phyloP scores from a whole-genome alignment of 176 grass and related monocot genomes.

The Elymus sibiricus region DNA sequence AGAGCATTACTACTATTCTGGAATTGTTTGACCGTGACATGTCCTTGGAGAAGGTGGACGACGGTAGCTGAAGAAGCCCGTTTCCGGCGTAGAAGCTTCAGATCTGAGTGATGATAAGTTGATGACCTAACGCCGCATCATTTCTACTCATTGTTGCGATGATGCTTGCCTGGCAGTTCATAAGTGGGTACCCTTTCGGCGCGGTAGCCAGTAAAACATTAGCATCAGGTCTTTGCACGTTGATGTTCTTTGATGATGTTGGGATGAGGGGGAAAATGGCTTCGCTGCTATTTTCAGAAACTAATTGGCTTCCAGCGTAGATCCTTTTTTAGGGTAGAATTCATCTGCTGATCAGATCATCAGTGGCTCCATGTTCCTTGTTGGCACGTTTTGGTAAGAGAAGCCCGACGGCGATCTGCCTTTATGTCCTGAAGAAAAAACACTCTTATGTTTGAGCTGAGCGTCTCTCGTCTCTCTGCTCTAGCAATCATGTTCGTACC shows the following conservation, averaged over 20 bases:
- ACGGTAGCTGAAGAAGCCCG: not conserved
- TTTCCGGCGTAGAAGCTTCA: not conserved
- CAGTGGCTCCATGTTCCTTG: not conserved
- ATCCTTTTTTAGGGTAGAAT: not conserved
- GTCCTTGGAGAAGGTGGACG: not conserved
- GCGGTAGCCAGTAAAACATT: not conserved
- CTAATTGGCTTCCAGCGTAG: not conserved
- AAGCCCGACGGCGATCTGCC: too few relatives aligned
- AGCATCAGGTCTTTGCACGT: not conserved
- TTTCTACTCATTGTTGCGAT: not conserved
- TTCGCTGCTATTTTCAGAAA: not conserved
- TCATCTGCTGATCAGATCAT: not conserved
- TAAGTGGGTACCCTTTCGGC: not conserved
- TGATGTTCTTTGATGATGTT: not conserved
- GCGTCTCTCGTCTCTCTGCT: too few relatives aligned
- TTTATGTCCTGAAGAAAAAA: too few relatives aligned
- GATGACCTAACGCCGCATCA: not conserved
- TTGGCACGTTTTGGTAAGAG: too few relatives aligned
- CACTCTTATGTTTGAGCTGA: too few relatives aligned
- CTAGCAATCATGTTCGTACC: too few relatives aligned
- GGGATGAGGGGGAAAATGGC: too few relatives aligned
- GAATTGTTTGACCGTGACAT: not conserved
- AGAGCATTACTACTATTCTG: not conserved
- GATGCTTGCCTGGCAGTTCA: slow-evolving; percentile 10
- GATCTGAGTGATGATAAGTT: not conserved